Evolutionary conservation across 306 rosid genomes (phyloP).

Genomic region (Lathyrus tuberosus): DNA sequence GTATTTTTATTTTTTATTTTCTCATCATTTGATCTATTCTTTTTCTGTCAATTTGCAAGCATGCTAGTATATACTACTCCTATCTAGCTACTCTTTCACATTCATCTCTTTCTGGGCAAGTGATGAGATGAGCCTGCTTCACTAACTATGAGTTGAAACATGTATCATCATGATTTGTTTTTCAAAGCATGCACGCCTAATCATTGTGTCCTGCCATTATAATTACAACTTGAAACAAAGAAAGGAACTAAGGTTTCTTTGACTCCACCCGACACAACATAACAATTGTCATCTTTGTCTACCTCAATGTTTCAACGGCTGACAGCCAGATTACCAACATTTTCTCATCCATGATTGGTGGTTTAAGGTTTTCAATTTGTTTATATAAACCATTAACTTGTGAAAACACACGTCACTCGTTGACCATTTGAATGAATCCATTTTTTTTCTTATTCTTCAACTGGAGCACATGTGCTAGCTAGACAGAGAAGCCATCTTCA

Average conservation of each 20-base stretch:
- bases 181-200: not conserved
- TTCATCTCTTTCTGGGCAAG: not conserved
- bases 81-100: not conserved
- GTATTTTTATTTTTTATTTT: no score
- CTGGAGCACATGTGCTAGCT: not conserved
- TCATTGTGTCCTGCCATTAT: not conserved
- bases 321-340: not conserved
- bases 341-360: slow-evolving; percentile 19
- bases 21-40: not conserved
- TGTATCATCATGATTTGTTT: not conserved
- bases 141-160: not conserved
- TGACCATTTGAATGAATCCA: not conserved
- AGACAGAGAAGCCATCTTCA: slow-evolving; percentile 7
- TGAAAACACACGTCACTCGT: slow-evolving; percentile 9
- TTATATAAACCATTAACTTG: not conserved
- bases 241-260: not conserved
- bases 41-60: not conserved
- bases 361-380: slow-evolving; percentile 11
- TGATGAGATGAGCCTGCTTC: not conserved
- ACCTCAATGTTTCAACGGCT: not conserved
- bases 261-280: not conserved
- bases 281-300: not conserved
- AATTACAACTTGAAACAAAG: not conserved
- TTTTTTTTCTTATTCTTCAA: not conserved
- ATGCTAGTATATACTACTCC: not conserved